Evolutionary conservation across 192 early-diverging fungal species (phyloP).

Genomic region (Paraglomus occultum): DNA sequence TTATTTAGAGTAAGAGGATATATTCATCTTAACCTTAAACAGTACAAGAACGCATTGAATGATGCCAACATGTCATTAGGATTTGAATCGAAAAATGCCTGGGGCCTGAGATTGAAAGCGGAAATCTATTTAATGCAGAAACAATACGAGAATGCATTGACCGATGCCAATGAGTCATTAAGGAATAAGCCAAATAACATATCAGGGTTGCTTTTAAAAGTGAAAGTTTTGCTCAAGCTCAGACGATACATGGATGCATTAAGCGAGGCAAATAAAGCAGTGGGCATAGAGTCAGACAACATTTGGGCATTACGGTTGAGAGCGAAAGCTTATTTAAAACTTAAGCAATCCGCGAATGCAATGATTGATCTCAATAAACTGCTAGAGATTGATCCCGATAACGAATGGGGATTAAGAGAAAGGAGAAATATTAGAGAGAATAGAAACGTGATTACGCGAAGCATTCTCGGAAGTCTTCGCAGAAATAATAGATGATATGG

Average conservation of each 20-base stretch:
- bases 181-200: not conserved
- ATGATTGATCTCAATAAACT: constrained; percentile 2
- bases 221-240: not conserved
- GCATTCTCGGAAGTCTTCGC: too few species aligned
- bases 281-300: not conserved
- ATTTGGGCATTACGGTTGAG: not conserved
- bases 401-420: too few species aligned
- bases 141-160: not conserved
- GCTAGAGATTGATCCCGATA: not conserved
- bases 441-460: too few species aligned
- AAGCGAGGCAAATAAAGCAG: not conserved
- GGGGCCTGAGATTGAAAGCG: not conserved
- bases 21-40: not conserved
- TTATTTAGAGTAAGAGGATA: constrained; percentile 5
- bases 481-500: too few species aligned
- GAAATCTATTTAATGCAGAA: not conserved
- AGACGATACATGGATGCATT: constrained; percentile 1
- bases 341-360: not conserved
- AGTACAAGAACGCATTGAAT: not conserved
- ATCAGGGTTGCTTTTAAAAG: not conserved
- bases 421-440: too few species aligned
- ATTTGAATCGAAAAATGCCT: not conserved
- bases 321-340: not conserved
- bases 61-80: not conserved
- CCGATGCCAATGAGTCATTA: constrained; percentile 13